phyloP scores from a whole-genome alignment of 1,284 basidiomycete species.

The Crocinoboletus sp. region DNA sequence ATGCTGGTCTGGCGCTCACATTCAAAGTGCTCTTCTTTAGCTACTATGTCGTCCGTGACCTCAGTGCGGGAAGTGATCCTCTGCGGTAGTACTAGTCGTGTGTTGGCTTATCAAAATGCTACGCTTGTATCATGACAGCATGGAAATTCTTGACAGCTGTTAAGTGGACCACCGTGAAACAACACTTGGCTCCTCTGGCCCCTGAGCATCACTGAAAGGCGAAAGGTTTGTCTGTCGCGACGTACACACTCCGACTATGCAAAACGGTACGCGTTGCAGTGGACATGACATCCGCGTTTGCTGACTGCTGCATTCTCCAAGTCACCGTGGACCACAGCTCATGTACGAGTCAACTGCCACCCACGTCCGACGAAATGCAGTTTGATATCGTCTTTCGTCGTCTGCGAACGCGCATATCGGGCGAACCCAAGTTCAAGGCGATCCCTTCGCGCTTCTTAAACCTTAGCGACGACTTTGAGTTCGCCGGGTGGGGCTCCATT shows the following conservation, averaged over 20 bases:
- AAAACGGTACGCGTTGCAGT: conserved; percentile 5
- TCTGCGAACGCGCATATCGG: conserved; percentile 46
- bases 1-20: conserved; percentile 71
- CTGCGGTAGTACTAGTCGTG: conserved; percentile 16
- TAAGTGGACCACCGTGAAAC: no score
- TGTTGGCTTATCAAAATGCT: not conserved
- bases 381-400: conserved; percentile 54
- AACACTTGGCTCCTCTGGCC: no score
- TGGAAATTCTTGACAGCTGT: no score
- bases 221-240: no score
- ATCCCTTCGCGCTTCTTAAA: conserved; percentile 58
- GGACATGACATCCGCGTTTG: not conserved
- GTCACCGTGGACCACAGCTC: not conserved
- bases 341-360: conserved; percentile 23
- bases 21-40: conserved; percentile 89
- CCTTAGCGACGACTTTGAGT: conserved; percentile 60
- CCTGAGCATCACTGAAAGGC: no score
- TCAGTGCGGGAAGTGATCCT: conserved; percentile 35
- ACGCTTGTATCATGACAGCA: no score
- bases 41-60: conserved; percentile 62
- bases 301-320: conserved; percentile 1
- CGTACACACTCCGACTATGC: not conserved
- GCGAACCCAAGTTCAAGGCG: conserved; percentile 42
- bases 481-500: conserved; percentile 62
- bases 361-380: conserved; percentile 44